Evolutionary conservation across 2,329 filamentous ascomycete genomes (phyloP).

Genomic region (Neoascochyta sp.): DNA sequence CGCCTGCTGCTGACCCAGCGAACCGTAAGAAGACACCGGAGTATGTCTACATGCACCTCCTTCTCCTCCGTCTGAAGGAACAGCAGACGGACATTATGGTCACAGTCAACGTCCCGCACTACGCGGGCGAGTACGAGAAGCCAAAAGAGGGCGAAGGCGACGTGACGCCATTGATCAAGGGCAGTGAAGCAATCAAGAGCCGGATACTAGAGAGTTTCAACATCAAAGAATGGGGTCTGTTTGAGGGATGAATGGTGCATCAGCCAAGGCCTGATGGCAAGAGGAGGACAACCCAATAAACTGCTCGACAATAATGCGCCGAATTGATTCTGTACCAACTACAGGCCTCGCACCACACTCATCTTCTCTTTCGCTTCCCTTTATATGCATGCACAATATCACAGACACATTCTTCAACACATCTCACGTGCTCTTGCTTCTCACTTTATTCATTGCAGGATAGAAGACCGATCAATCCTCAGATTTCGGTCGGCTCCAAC

Average conservation of each 20-base stretch:
- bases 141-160: slow-evolving; percentile 63
- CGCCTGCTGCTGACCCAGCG: slow-evolving; percentile 30
- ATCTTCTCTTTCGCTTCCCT: no score
- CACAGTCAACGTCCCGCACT: slow-evolving; percentile 83
- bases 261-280: no score
- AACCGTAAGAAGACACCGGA: slow-evolving; percentile 38
- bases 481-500: no score
- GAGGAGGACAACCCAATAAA: no score
- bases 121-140: slow-evolving; percentile 68
- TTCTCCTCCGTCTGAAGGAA: slow-evolving; percentile 71
- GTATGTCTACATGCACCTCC: slow-evolving; percentile 72
- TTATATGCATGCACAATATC: no score
- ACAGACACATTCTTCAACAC: no score
- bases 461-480: no score
- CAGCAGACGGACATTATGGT: slow-evolving; percentile 78
- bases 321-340: no score
- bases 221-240: slow-evolving; percentile 77
- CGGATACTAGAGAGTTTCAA: slow-evolving; percentile 70
- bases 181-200: slow-evolving; percentile 59
- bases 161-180: slow-evolving; percentile 60
- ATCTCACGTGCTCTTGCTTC: no score
- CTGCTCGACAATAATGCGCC: no score
- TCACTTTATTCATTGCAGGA: no score
- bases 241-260: slow-evolving; percentile 48
- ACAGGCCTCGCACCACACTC: no score